Evolutionary conservation across 1,284 basidiomycete species (phyloP).

Genomic region (Marasmius fiardii): DNA sequence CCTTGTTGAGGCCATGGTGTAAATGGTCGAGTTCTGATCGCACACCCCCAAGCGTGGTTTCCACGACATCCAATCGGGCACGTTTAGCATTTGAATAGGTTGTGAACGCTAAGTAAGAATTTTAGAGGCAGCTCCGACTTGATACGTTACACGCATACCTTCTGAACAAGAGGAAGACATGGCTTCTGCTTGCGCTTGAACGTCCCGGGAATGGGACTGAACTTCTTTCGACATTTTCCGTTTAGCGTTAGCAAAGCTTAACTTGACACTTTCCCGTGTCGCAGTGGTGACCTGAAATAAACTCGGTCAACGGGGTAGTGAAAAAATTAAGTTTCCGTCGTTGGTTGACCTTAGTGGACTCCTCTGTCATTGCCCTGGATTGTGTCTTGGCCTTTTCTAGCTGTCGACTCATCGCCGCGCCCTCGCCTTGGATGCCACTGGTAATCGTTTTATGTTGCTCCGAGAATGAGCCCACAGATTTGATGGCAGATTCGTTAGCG

Average conservation of each 20-base stretch:
- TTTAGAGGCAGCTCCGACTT: neutral
- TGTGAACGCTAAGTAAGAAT: conserved; percentile 47
- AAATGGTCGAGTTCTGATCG: conserved; percentile 49
- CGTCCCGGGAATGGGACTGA: conserved; percentile 47
- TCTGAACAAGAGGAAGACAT: conserved; percentile 41
- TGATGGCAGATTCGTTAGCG: conserved; percentile 55
- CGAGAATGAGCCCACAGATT: conserved; percentile 43
- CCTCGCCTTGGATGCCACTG: conserved; percentile 36
- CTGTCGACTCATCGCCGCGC: conserved; percentile 35
- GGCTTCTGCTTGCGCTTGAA: conserved; percentile 46
- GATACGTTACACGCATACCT: conserved; percentile 32
- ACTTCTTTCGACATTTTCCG: conserved; percentile 43
- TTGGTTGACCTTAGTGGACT: neutral
- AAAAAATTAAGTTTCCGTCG: no score
- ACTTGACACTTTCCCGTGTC: conserved; percentile 38
- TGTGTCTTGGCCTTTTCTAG: conserved; percentile 50
- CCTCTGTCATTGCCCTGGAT: conserved; percentile 50
- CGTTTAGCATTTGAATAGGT: conserved; percentile 61
- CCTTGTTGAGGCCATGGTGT: conserved; percentile 46
- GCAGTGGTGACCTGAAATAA: conserved; percentile 37
- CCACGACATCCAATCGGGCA: conserved; percentile 58
- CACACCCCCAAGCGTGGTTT: conserved; percentile 43
- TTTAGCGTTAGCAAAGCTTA: conserved; percentile 45
- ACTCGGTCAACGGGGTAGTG: neutral
- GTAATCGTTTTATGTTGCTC: conserved; percentile 47